Evolutionary conservation across 257 asterid genomes (phyloP).

Genomic region (Solanum chaucha): DNA sequence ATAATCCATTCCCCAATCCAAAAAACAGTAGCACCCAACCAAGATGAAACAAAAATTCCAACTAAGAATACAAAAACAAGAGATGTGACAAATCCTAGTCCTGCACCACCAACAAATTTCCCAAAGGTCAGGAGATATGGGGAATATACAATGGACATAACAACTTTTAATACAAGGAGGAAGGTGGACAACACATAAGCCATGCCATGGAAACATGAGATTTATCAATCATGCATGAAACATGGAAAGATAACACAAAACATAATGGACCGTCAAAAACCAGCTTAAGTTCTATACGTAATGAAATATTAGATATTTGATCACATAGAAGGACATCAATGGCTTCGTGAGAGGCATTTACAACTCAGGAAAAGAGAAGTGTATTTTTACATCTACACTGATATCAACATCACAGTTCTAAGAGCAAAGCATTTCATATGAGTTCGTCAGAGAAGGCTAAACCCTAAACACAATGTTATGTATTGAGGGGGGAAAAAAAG

Average conservation of each 20-base stretch:
- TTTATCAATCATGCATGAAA: neutral
- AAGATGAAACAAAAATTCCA: conserved; percentile 78
- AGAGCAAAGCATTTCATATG: neutral
- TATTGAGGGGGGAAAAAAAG: neutral
- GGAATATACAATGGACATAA: neutral
- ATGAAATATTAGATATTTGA: neutral
- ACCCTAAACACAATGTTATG: neutral
- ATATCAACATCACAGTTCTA: neutral
- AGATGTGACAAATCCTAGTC: conserved; percentile 92
- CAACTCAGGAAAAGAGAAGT: neutral
- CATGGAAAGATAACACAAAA: neutral
- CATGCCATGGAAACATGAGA: neutral
- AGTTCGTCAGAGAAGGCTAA: neutral
- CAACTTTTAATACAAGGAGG: neutral
- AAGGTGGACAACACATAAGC: neutral
- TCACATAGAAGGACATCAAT: neutral
- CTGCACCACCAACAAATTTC: conserved; percentile 30
- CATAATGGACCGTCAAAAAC: neutral
- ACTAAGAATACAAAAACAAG: conserved; percentile 64
- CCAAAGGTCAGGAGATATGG: neutral
- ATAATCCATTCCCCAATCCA: conserved; percentile 94
- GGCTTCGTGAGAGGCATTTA: neutral
- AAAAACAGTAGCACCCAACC: conserved; percentile 88
- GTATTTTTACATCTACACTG: neutral
- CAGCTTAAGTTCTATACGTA: neutral